Base-by-base conservation (phyloP, 2,329 filamentous ascomycete genomes). In the Cladophialophora immunda region DNA sequence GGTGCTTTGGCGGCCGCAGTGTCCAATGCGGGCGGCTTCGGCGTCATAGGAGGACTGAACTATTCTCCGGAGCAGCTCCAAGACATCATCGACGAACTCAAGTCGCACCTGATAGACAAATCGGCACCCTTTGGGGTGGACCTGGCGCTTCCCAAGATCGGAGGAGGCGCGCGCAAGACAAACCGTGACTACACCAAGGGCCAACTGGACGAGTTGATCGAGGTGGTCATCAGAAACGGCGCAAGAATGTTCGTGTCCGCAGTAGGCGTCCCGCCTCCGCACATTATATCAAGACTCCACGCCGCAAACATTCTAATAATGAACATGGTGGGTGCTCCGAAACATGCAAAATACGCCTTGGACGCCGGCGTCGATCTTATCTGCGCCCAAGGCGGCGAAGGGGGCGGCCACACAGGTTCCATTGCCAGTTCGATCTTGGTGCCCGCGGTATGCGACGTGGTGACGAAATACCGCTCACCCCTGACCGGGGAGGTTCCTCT, bases 301-400 rank as follows among this genome's bases (percentile, higher is more conserved):
- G 83, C 84, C 7, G 90, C 90, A 0, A 92, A 91, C 0, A 91
- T 97, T 38, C 76, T 95, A 65, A 85, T 97, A 38, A 97, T 97
- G 93, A 97, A 97, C 78, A 97, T 97, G 94, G 93, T 97, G 22
- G 94, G 94, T 0, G 92, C 94, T 74, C 94, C 94, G 1, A 93
- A 90, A 77, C 94, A 97, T 78, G 94, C 93, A 0, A 86, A 90
- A 77, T 97, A 97, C 81, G 93, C 94, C 2, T 82, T 97, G 4
- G 88, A 92, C 58, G 86, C 90, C 0, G 94, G 94, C 52, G 92
- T 96, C 9, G 94, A 97, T 79, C 89, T 97, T 70, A 86, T n/a
- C n/a, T n/a, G n/a, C n/a, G n/a, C n/a, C n/a, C n/a, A n/a, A n/a
- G n/a, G n/a, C n/a, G n/a, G n/a, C 97, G 32, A 34, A 34, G 32